A percentile compares a stretch with the other conserved stretches of the same genome.
Conservation (phyloP, 23 red algal genomes). For the Cyanidium caldarium region DNA sequence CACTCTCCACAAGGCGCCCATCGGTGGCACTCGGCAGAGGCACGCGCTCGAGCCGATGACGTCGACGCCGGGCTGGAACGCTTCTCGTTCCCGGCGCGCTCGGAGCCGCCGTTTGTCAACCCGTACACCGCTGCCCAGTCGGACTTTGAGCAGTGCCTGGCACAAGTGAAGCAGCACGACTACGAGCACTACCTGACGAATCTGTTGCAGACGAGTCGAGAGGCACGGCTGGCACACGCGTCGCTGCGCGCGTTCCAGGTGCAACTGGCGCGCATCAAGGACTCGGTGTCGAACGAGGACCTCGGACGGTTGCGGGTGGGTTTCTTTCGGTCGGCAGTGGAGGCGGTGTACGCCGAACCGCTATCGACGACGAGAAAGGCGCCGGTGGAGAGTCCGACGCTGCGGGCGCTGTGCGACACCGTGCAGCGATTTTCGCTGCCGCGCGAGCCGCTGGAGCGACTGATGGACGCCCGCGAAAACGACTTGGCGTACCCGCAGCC, state of each 20-base stretch:
- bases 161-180: not conserved
- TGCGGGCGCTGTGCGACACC: not conserved
- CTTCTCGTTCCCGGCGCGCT: not conserved
- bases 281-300: not conserved
- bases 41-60: too few species aligned
- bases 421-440: not conserved
- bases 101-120: not conserved
- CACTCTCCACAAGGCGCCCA: too few species aligned
- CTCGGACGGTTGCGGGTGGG: not conserved
- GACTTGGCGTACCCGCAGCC: not conserved
- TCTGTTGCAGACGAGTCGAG: not conserved
- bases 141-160: not conserved
- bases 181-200: not conserved
- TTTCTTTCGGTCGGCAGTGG: not conserved
- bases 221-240: not conserved
- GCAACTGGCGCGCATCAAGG: conserved; percentile 1
- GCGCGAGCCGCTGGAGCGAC: not conserved
- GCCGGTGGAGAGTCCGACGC: not conserved
- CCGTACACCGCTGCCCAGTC: not conserved
- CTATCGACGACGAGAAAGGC: too few species aligned
- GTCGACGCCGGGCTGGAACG: too few species aligned
- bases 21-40: too few species aligned
- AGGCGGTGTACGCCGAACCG: not conserved
- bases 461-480: not conserved
- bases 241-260: not conserved